phyloP scores from a whole-genome alignment of 2,329 filamentous ascomycete genomes.

The Coniosporium tulheliwenetii region DNA sequence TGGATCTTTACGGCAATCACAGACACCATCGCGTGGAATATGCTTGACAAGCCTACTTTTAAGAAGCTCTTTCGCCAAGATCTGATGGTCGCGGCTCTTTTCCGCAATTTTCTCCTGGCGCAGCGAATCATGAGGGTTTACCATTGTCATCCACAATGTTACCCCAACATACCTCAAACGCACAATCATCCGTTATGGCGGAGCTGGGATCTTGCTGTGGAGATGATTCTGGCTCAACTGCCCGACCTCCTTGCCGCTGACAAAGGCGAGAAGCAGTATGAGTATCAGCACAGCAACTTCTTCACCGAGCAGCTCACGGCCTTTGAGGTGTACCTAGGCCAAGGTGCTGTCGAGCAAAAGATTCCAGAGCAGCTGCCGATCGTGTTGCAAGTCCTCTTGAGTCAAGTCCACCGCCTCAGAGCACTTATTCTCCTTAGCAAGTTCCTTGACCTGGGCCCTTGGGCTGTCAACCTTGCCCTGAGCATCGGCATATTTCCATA shows the following conservation, averaged over 20 bases:
- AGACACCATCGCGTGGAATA: constrained; percentile 97
- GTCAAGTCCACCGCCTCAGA: constrained; percentile 82
- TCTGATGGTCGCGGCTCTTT: constrained; percentile 95
- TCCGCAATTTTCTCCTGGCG: constrained; percentile 86
- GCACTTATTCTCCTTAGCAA: constrained; percentile 83
- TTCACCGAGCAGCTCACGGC: constrained; percentile 95
- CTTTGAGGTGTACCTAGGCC: constrained; percentile 85
- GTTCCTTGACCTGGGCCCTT: constrained; percentile 88
- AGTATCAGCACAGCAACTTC: constrained; percentile 89
- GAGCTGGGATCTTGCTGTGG: constrained; percentile 93
- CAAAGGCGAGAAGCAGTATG: constrained; percentile 61
- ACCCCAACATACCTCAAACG: constrained; percentile 81
- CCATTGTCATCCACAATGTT: constrained; percentile 87
- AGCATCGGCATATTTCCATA: constrained; percentile 99
- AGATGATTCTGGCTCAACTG: constrained; percentile 83
- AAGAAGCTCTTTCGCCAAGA: constrained; percentile 96
- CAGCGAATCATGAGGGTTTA: constrained; percentile 95
- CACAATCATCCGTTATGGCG: constrained; percentile 92
- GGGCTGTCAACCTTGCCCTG: constrained; percentile 94
- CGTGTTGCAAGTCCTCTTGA: constrained; percentile 86
- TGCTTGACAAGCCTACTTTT: constrained; percentile 74
- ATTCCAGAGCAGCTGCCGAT: constrained; percentile 91
- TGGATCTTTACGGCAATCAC: constrained; percentile 99
- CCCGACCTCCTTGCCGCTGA: constrained; percentile 66
- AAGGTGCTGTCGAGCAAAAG: constrained; percentile 69